These are phyloP conservation scores for Schizophyllum amplum DNA, from an alignment of 1,284 basidiomycete species.

Conservation along the genomic window DNA sequence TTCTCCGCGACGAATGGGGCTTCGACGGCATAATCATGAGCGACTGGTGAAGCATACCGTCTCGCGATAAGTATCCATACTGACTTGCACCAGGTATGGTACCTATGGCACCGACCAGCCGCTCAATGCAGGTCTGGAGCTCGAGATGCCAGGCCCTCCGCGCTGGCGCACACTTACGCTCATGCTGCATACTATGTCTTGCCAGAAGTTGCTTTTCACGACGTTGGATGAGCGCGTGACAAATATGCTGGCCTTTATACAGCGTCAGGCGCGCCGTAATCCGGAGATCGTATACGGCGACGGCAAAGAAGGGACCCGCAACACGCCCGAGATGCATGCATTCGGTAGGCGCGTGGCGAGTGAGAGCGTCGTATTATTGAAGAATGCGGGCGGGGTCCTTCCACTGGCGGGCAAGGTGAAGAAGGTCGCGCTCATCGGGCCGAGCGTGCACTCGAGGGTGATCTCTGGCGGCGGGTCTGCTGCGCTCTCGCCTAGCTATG, in stretches of 20 bases:
- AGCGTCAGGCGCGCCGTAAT: conserved; percentile 47
- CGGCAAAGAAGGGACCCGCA: conserved; percentile 49
- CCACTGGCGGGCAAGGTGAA: conserved; percentile 45
- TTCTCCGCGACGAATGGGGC: conserved; percentile 62
- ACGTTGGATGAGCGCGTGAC: conserved; percentile 51
- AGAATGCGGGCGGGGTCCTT: conserved; percentile 51
- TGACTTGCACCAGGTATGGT: conserved; percentile 38
- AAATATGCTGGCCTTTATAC: conserved; percentile 48
- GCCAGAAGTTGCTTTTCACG: conserved; percentile 43
- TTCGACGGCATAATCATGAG: conserved; percentile 60
- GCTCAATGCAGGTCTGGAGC: conserved; percentile 59
- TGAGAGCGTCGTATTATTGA: conserved; percentile 62
- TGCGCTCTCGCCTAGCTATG: conserved; percentile 61
- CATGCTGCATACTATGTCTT: conserved; percentile 45
- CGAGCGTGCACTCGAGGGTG: conserved; percentile 57
- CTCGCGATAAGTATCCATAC: neutral
- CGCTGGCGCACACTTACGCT: conserved; percentile 53
- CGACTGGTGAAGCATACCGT: conserved; percentile 39
- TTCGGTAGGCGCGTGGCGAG: conserved; percentile 54
- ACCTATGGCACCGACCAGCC: conserved; percentile 51
- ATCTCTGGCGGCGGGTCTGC: conserved; percentile 75
- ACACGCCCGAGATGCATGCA: conserved; percentile 42
- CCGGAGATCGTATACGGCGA: conserved; percentile 61
- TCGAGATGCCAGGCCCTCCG: conserved; percentile 64
- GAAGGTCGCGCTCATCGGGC: conserved; percentile 67